phyloP scores from a whole-genome alignment of 2,329 filamentous ascomycete genomes.

The Trichoderma sp. region DNA sequence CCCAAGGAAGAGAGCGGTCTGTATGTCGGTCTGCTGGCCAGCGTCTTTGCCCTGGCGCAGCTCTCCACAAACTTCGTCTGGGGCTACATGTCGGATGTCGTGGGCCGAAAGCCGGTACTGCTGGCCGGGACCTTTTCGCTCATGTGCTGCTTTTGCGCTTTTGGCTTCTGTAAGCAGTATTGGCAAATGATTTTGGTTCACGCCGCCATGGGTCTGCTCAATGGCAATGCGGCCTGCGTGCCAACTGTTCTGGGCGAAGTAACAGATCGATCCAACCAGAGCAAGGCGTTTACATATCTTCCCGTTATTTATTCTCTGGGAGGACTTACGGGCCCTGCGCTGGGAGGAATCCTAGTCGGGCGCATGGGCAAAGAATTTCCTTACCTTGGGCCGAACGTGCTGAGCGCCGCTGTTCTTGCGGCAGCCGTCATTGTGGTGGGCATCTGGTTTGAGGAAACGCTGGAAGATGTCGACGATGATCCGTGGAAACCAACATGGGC shows the following conservation, averaged over 20 bases:
- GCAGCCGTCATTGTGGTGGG: constrained; percentile 70
- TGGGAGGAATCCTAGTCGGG: constrained; percentile 82
- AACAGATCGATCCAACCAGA: constrained; percentile 93
- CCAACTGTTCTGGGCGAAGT: constrained; percentile 93
- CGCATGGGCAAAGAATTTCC: constrained; percentile 64
- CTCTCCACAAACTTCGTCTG: constrained; percentile 78
- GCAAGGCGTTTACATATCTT: constrained; percentile 86
- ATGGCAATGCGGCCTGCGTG: constrained; percentile 92
- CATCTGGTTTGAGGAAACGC: constrained; percentile 84
- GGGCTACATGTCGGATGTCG: constrained; percentile 59
- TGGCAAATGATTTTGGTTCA: constrained; percentile 87
- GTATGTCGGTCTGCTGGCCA: constrained; percentile 88
- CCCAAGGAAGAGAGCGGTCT: constrained; percentile 69
- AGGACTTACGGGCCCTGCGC: constrained; percentile 84
- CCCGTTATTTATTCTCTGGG: constrained; percentile 96
- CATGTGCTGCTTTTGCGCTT: constrained; percentile 75
- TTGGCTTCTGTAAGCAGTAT: constrained; percentile 80
- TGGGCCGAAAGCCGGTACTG: constrained; percentile 73
- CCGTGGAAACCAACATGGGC: constrained; percentile 38
- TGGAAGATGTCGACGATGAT: constrained; percentile 33
- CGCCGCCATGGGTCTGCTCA: constrained; percentile 85
- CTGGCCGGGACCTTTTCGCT: constrained; percentile 80
- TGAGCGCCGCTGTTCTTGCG: constrained; percentile 69
- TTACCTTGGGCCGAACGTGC: constrained; percentile 80
- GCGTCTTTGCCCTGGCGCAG: constrained; percentile 87